Percentiles rank a stretch among this genome's conserved stretches.
phyloP scores from a whole-genome alignment of 2,329 filamentous ascomycete species.

The Paecilomyces sp. region DNA sequence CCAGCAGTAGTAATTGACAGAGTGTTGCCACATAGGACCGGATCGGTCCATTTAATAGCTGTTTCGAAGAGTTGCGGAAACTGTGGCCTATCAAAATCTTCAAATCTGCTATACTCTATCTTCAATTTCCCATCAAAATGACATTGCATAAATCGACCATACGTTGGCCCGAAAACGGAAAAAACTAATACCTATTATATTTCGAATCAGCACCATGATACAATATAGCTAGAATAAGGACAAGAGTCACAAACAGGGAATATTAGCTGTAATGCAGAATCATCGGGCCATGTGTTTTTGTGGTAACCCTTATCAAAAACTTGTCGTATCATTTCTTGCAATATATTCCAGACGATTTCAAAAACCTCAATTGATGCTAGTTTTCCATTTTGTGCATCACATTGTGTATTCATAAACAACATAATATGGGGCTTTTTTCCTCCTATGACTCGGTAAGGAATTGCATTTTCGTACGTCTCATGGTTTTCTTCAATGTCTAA shows the following conservation, averaged over 20 bases:
- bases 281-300: background rate
- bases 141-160: background rate
- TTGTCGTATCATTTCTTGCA: background rate
- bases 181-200: background rate
- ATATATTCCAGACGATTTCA: no score
- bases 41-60: background rate
- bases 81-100: background rate
- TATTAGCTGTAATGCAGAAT: background rate
- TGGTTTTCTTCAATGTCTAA: no score
- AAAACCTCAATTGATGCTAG: no score
- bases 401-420: no score
- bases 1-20: background rate
- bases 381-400: no score
- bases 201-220: background rate
- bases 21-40: background rate
- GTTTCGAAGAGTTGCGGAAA: background rate
- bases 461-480: no score
- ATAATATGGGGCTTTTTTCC: no score
- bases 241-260: background rate
- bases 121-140: background rate
- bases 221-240: background rate
- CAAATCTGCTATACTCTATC: background rate
- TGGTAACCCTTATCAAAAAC: background rate
- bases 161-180: background rate
- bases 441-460: no score